A percentile compares a stretch with the other conserved stretches of the same genome.
Evolutionary conservation across 306 rosid genomes (phyloP).

Genomic region (Erythrophleum fordii): DNA sequence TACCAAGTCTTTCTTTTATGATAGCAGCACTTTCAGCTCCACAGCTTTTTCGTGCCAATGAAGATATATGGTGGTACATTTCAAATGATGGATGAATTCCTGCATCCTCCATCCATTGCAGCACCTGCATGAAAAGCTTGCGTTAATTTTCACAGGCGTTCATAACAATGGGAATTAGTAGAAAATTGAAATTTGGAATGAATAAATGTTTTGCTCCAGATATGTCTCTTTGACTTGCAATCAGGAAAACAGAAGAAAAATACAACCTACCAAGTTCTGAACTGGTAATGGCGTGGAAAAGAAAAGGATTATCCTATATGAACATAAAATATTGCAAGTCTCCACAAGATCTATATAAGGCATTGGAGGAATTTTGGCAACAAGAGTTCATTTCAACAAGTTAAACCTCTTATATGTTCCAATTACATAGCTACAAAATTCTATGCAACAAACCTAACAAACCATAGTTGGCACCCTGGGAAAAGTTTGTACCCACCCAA

Average conservation of each 20-base stretch:
- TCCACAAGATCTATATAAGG: constrained; percentile 4
- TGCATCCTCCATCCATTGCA: constrained; percentile 93
- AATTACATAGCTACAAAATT: not conserved
- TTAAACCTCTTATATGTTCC: constrained; percentile 21
- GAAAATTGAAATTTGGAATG: constrained; percentile 30
- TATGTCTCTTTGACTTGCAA: not conserved
- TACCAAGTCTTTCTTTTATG: constrained; percentile 81
- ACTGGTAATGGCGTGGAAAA: not conserved
- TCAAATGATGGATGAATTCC: constrained; percentile 73
- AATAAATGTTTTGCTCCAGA: constrained; percentile 8
- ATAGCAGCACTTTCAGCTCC: constrained; percentile 74
- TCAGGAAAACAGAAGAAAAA: not conserved
- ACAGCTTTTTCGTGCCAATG: constrained; percentile 66
- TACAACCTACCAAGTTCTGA: not conserved
- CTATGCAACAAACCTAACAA: constrained; percentile 24
- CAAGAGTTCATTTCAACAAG: not conserved
- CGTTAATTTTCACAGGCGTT: constrained; percentile 26
- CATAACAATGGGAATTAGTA: constrained; percentile 21
- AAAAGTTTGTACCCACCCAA: constrained; percentile 4
- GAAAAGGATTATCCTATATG: not conserved
- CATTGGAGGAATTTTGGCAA: constrained; percentile 5
- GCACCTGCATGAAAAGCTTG: constrained; percentile 56
- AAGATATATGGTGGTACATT: constrained; percentile 72
- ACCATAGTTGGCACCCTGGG: constrained; percentile 1
- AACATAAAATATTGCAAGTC: constrained; percentile 14